A percentile compares a stretch with the other conserved stretches of the same genome.
phyloP scores from a whole-genome alignment of 805 yeast species.

The Candida sphagnicola region DNA sequence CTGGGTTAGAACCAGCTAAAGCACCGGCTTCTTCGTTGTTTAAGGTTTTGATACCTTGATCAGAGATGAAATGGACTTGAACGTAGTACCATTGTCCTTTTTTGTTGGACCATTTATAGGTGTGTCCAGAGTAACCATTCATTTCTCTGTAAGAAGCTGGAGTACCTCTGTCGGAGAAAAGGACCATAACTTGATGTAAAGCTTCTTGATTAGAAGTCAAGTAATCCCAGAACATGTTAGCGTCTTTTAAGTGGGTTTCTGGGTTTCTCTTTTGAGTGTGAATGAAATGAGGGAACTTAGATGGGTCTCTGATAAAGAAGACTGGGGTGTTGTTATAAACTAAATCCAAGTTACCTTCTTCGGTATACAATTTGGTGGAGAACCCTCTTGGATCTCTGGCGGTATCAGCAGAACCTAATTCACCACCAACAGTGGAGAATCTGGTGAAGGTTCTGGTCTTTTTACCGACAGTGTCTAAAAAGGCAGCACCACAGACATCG shows the following conservation, averaged over 20 bases:
- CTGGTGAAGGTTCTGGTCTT: constrained; percentile 70
- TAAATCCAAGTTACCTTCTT: constrained; percentile 81
- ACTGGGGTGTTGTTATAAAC: constrained; percentile 86
- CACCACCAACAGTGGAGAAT: constrained; percentile 88
- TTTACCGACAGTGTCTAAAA: constrained; percentile 73
- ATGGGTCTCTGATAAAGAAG: constrained; percentile 80
- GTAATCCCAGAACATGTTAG: constrained; percentile 84
- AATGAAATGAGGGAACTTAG: constrained; percentile 82
- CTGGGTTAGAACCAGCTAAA: constrained; percentile 76
- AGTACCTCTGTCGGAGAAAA: constrained; percentile 81
- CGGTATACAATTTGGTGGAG: constrained; percentile 74
- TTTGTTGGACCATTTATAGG: constrained; percentile 74
- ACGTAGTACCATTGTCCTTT: constrained; percentile 76
- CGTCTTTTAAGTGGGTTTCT: constrained; percentile 72
- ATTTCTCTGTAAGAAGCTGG: constrained; percentile 71
- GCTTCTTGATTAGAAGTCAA: constrained; percentile 71
- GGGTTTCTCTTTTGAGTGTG: constrained; percentile 90
- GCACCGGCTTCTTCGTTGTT: constrained; percentile 65
- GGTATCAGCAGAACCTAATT: constrained; percentile 74
- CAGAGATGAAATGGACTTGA: constrained; percentile 68
- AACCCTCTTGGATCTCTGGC: constrained; percentile 89
- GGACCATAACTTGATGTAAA: constrained; percentile 66
- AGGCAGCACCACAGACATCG: constrained; percentile 65
- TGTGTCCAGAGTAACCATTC: constrained; percentile 84
- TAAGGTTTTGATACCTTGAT: constrained; percentile 54